These are phyloP conservation scores for Penicillium longicatenatum DNA, from an alignment of 495 filamentous ascomycete species.

Conservation along the genomic window DNA sequence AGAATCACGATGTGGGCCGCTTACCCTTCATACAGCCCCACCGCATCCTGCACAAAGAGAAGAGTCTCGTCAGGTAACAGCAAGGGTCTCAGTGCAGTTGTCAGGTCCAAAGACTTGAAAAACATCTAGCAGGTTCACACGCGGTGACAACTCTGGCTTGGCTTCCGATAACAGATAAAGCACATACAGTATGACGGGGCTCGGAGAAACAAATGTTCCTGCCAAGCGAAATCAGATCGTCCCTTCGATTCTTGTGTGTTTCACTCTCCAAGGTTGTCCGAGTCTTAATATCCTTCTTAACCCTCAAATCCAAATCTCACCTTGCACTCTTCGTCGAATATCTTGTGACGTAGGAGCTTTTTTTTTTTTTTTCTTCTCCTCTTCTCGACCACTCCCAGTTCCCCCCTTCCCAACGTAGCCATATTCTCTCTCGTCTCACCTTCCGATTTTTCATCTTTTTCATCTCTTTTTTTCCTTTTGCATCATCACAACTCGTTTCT, in stretches of 20 bases:
- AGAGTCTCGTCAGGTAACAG: slow-evolving; percentile 87
- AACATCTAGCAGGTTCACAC: slow-evolving; percentile 71
- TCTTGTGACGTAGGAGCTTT: slow-evolving; percentile 14
- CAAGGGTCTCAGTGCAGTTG: slow-evolving; percentile 88
- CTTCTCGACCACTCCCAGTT: neutral
- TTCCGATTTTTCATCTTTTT: slow-evolving; percentile 12
- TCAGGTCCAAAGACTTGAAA: slow-evolving; percentile 91
- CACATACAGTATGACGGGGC: neutral
- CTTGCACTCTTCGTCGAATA: neutral
- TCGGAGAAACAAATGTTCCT: slow-evolving; percentile 21
- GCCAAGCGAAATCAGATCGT: slow-evolving; percentile 20
- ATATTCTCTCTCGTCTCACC: slow-evolving; percentile 14
- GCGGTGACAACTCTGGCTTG: neutral
- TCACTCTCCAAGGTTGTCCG: neutral
- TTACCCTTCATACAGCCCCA: slow-evolving; percentile 97
- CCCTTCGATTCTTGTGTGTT: neutral
- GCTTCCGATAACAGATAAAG: slow-evolving; percentile 26
- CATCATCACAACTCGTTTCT: slow-evolving; percentile 9
- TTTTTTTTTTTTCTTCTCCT: neutral
- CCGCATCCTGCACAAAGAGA: slow-evolving; percentile 94
- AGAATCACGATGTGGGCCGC: slow-evolving; percentile 24
- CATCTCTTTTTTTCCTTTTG: slow-evolving; percentile 11
- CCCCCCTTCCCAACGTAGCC: slow-evolving; percentile 21
- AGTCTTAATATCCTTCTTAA: neutral
- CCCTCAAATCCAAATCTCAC: neutral